Evolutionary conservation across 768 basidiomycete species (phyloP), one percentile per base, ranked within the genome.

Genomic region (Galerina sulciceps): DNA sequence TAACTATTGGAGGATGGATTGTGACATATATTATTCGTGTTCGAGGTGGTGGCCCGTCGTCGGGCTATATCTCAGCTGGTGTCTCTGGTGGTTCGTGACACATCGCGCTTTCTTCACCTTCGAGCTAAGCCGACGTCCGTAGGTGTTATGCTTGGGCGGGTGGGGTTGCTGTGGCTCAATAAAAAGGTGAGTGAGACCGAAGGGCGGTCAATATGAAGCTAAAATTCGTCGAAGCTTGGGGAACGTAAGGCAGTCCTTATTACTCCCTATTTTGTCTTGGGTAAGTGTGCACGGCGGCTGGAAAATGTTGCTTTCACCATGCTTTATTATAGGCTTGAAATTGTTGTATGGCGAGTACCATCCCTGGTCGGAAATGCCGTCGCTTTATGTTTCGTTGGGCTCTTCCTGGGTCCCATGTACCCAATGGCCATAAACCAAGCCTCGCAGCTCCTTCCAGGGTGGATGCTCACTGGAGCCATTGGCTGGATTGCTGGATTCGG

Each of bases 371-470:
- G 83, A 1, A 79, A 83, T 62, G 90, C 83, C 2, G 76, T 91
- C 4, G 84, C 86, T 0, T 79, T 91, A 22, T 80, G 87, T 2
- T 64, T 90, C 46, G 72, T 90, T n/a, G 91, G 90, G 13, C 44
- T 91, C 10, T 71, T 91, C 22, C 75, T 93, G 18, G 91, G 89
- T 0, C 90, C 89, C 4, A 84, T 91, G 75, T 91, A 87, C 67
- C 89, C 88, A 1, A 82, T 90, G 47, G 78, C 84, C 8, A 85
- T 94, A 83, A 90, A 88, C 66, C 83, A 89, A 46, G 76, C 87
- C 1, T 81, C 85, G 3, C 79, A 85, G 1, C 77, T 93, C 54
- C 71, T 95, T 10, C 93, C 93, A 3, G 78, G 79, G 6, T 87
- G 87, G 80, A 77, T 94, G 10, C 79, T 92, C 20, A 82, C 79